Conservation (phyloP, 371 early-diverging fungal species). For the Mucor plumbeus region DNA sequence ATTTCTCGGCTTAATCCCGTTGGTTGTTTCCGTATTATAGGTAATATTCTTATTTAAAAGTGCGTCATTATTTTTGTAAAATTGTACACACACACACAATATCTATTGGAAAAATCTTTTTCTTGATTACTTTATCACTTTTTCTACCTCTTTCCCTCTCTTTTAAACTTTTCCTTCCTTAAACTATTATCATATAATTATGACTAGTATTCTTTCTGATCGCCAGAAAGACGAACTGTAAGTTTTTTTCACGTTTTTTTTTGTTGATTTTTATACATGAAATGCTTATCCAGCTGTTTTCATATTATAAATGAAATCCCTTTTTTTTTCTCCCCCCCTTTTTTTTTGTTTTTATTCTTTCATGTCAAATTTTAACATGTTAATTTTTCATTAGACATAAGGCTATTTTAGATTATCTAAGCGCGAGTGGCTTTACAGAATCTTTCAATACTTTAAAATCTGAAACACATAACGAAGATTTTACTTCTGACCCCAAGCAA, state of each 20-base stretch:
- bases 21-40: background rate
- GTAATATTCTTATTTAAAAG: background rate
- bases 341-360: background rate
- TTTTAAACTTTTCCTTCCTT: background rate
- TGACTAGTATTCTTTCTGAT: slow-evolving; percentile 34
- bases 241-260: slow-evolving; percentile 3
- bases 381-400: slow-evolving; percentile 56
- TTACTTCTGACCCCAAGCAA: slow-evolving; percentile 73
- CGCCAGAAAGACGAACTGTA: slow-evolving; percentile 39
- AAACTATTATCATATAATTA: slow-evolving; percentile 12
- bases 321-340: background rate
- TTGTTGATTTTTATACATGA: background rate
- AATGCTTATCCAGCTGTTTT: background rate
- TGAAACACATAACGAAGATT: slow-evolving; percentile 75
- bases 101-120: background rate
- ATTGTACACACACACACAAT: background rate
- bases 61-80: background rate
- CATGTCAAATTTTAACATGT: background rate
- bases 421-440: slow-evolving; percentile 69
- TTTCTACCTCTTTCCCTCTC: background rate
- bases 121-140: background rate
- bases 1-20: background rate
- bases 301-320: background rate
- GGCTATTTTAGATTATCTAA: slow-evolving; percentile 85
- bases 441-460: slow-evolving; percentile 66